Conservation (phyloP, 805 yeast genomes). For the Candida michaelii region DNA sequence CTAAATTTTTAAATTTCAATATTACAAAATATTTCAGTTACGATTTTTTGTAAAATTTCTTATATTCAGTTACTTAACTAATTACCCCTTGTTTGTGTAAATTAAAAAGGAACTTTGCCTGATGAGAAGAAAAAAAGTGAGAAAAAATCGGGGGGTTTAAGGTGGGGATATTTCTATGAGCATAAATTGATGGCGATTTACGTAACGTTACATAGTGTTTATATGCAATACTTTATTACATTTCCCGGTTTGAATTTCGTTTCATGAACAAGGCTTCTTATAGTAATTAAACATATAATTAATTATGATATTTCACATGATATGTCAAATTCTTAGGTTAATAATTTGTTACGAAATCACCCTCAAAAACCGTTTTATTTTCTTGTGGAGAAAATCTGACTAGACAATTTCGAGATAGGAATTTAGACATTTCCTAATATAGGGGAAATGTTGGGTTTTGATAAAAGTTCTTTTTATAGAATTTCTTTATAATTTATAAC, state of each 20-base stretch:
- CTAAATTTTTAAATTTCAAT: no score
- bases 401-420: neutral
- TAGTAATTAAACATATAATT: no score
- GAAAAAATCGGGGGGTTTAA: slow-evolving; percentile 5
- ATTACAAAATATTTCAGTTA: no score
- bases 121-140: slow-evolving; percentile 6
- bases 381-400: slow-evolving; percentile 6
- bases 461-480: neutral
- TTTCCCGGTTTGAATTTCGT: no score
- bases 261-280: no score
- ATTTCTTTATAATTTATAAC: no score
- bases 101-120: neutral
- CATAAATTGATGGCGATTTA: slow-evolving; percentile 2
- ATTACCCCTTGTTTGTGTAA: neutral
- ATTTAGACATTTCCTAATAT: neutral
- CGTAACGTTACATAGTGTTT: neutral
- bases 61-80: no score
- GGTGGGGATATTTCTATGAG: slow-evolving; percentile 7
- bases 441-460: neutral
- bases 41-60: no score
- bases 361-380: slow-evolving; percentile 7
- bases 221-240: no score
- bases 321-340: no score
- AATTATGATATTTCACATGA: neutral
- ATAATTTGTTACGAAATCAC: no score